Evolutionary conservation across 352 stramenopile species (phyloP).

Genomic region (Phytophthora litchii): DNA sequence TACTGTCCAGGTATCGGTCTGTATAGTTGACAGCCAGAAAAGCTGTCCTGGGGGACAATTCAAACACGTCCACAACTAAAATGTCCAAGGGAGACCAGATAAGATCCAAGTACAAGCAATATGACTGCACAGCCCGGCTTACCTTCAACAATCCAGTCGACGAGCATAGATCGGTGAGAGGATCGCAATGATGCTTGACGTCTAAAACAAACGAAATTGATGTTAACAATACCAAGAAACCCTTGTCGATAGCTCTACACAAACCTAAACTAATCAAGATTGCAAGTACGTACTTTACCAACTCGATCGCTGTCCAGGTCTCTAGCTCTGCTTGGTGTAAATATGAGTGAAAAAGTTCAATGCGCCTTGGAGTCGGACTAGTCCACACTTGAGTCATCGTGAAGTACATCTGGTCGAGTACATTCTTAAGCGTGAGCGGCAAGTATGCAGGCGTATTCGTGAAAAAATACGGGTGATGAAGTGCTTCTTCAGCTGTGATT

Average conservation of each 20-base stretch:
- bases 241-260: neutral
- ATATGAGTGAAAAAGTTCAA: slow-evolving; percentile 80
- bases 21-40: slow-evolving; percentile 92
- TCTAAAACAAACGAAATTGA: slow-evolving; percentile 30
- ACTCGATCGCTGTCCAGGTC: slow-evolving; percentile 88
- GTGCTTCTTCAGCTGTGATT: slow-evolving; percentile 81
- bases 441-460: slow-evolving; percentile 45
- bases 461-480: slow-evolving; percentile 84
- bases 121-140: slow-evolving; percentile 2
- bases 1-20: slow-evolving; percentile 86
- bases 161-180: slow-evolving; percentile 89
- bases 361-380: slow-evolving; percentile 65
- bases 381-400: slow-evolving; percentile 50
- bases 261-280: neutral
- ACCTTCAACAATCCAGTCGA: slow-evolving; percentile 93
- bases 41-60: slow-evolving; percentile 90
- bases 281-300: slow-evolving; percentile 59
- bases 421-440: slow-evolving; percentile 63
- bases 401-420: slow-evolving; percentile 82
- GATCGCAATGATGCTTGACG: slow-evolving; percentile 82
- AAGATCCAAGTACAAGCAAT: neutral
- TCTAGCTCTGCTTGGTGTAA: slow-evolving; percentile 77
- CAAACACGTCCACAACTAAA: slow-evolving; percentile 92
- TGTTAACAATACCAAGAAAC: neutral
- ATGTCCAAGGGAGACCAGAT: no score